These are phyloP conservation scores for Pleurotus tuoliensis DNA, from an alignment of 768 basidiomycete species.

Conservation along the genomic window DNA sequence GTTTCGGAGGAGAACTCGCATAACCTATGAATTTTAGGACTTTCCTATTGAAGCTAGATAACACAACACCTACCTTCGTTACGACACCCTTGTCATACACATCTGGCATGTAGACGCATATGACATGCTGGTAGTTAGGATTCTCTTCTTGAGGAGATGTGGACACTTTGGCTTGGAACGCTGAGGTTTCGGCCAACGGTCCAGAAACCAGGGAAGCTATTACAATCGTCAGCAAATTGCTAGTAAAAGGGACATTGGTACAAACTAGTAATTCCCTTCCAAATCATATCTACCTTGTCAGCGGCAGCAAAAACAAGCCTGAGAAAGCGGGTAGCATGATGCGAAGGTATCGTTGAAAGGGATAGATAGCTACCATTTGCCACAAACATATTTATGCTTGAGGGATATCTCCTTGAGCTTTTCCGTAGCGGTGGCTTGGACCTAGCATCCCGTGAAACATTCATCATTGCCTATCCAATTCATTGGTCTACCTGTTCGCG, in stretches of 20 bases:
- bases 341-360: too few species aligned
- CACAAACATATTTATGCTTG: slow-evolving; percentile 48
- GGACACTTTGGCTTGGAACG: slow-evolving; percentile 58
- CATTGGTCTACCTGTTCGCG: slow-evolving; percentile 54
- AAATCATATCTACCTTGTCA: slow-evolving; percentile 61
- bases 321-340: slow-evolving; percentile 1
- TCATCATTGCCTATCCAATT: neutral
- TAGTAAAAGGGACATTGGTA: neutral
- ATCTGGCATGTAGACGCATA: slow-evolving; percentile 70
- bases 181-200: slow-evolving; percentile 55
- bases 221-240: slow-evolving; percentile 1
- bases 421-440: slow-evolving; percentile 53
- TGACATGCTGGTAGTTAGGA: slow-evolving; percentile 55
- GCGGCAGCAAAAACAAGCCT: slow-evolving; percentile 67
- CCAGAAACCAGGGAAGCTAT: slow-evolving; percentile 65
- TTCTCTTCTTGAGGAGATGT: slow-evolving; percentile 50
- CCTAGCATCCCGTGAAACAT: slow-evolving; percentile 29
- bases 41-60: neutral
- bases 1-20: slow-evolving; percentile 61
- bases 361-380: slow-evolving; percentile 58
- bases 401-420: slow-evolving; percentile 59
- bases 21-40: slow-evolving; percentile 40
- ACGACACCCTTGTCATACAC: slow-evolving; percentile 63
- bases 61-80: slow-evolving; percentile 37
- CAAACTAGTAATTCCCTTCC: slow-evolving; percentile 61